Conservation (phyloP, 805 yeast species). For the Starmera dryadoides region DNA sequence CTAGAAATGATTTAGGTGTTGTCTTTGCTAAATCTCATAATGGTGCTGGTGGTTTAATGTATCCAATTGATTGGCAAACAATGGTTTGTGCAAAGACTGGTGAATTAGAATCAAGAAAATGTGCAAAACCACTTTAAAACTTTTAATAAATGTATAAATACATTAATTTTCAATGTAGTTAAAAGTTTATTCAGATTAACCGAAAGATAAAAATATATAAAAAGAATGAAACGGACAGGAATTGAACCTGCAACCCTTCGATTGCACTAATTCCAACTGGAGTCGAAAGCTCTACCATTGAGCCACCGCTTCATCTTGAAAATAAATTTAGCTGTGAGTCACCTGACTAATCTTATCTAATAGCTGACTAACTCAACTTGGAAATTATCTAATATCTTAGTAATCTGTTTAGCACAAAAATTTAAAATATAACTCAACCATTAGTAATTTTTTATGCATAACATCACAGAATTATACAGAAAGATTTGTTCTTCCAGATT, state of each 20-base stretch:
- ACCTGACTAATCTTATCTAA: too few relatives aligned
- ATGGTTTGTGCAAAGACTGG: slow-evolving; percentile 82
- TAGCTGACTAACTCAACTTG: too few relatives aligned
- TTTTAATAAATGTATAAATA: not conserved
- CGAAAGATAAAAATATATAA: too few relatives aligned
- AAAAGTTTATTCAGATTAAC: too few relatives aligned
- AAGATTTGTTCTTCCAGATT: too few relatives aligned
- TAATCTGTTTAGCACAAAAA: too few relatives aligned
- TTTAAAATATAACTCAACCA: too few relatives aligned
- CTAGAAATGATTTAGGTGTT: slow-evolving; percentile 88
- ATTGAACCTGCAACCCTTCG: slow-evolving; percentile 85
- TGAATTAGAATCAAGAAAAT: slow-evolving; percentile 68
- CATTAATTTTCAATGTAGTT: too few relatives aligned
- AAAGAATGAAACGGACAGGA: slow-evolving; percentile 70
- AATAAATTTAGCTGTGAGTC: too few relatives aligned
- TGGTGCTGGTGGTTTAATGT: slow-evolving; percentile 71
- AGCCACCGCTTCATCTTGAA: slow-evolving; percentile 57
- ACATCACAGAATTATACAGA: too few relatives aligned
- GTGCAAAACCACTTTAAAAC: slow-evolving; percentile 75
- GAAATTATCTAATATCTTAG: too few relatives aligned
- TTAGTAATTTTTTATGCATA: too few relatives aligned
- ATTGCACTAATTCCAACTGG: slow-evolving; percentile 47
- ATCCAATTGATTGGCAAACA: slow-evolving; percentile 92
- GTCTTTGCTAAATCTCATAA: slow-evolving; percentile 69
- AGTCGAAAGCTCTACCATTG: slow-evolving; percentile 78